Conservation (phyloP, 345 rosid species). For the Excoecaria agallocha region DNA sequence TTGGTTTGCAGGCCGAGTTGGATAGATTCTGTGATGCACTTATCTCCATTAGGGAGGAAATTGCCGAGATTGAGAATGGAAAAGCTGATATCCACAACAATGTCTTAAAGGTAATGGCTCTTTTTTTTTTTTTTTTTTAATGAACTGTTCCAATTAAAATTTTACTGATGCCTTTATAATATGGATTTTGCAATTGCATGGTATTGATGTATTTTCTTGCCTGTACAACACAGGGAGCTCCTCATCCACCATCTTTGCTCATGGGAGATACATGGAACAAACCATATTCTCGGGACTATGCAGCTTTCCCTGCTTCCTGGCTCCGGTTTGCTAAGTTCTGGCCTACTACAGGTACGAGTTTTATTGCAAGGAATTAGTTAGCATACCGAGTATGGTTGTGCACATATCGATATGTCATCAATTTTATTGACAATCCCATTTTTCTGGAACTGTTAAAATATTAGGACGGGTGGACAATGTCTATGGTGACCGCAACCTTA, state of each 20-base stretch:
- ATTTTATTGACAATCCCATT: neutral
- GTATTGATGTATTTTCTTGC: neutral
- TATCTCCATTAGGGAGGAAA: conserved; percentile 94
- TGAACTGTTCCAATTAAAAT: neutral
- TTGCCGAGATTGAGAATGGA: conserved; percentile 86
- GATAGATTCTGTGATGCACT: conserved; percentile 96
- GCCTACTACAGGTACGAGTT: conserved; percentile 69
- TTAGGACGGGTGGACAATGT: conserved; percentile 96
- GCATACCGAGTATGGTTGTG: neutral
- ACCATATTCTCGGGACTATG: conserved; percentile 88
- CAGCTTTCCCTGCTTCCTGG: conserved; percentile 98
- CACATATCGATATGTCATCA: neutral
- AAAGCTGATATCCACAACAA: conserved; percentile 90
- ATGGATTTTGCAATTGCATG: neutral
- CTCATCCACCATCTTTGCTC: conserved; percentile 97
- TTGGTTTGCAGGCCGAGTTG: conserved; percentile 81
- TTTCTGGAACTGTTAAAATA: neutral
- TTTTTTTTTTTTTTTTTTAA: neutral
- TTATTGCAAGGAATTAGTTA: too few relatives aligned
- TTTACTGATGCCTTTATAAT: too few relatives aligned
- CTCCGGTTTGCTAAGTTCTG: conserved; percentile 87
- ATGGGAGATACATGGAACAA: conserved; percentile 96
- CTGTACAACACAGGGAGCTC: conserved; percentile 73
- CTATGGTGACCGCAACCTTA: conserved; percentile 92
- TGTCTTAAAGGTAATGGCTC: conserved; percentile 69